phyloP scores from a whole-genome alignment of 163 green algal genomes.

The Coccomyxa subellipsoidea region DNA sequence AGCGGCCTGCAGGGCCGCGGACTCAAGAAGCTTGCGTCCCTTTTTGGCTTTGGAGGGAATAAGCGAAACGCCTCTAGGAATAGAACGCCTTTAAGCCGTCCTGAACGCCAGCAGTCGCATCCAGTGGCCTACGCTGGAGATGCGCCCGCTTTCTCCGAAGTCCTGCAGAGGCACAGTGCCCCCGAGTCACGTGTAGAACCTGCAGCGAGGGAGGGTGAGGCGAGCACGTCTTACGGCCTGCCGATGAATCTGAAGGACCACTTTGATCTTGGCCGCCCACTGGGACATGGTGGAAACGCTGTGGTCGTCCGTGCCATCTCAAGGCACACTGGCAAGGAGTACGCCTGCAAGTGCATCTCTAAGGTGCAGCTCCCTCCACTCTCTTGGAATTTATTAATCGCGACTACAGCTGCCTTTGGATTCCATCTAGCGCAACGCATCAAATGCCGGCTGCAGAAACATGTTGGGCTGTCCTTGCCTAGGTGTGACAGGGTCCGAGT shows the following conservation, averaged over 20 bases:
- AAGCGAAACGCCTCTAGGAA: not conserved
- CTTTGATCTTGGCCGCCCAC: not conserved
- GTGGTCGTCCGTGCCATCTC: slow-evolving; percentile 46
- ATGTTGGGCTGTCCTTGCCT: not conserved
- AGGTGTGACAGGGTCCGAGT: too few species aligned
- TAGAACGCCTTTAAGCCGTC: not conserved
- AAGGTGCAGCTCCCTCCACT: slow-evolving; percentile 51
- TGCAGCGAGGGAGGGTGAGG: slow-evolving; percentile 1
- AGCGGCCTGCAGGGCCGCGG: not conserved
- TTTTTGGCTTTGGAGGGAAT: not conserved
- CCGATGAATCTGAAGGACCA: not conserved
- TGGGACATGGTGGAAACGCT: slow-evolving; percentile 10
- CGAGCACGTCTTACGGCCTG: not conserved
- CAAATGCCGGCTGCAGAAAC: not conserved
- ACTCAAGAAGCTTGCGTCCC: not conserved
- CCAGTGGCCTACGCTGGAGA: not conserved
- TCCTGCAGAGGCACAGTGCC: not conserved
- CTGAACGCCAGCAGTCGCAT: not conserved
- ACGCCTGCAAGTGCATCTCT: slow-evolving; percentile 90
- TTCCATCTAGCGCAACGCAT: too few species aligned
- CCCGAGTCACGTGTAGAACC: not conserved
- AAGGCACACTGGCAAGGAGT: slow-evolving; percentile 57
- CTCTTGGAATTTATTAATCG: not conserved
- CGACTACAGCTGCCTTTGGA: too few species aligned
- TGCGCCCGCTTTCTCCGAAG: not conserved